Evolutionary conservation across 2,329 filamentous ascomycete species (phyloP).

Genomic region (Chaetomiaceae sp.): DNA sequence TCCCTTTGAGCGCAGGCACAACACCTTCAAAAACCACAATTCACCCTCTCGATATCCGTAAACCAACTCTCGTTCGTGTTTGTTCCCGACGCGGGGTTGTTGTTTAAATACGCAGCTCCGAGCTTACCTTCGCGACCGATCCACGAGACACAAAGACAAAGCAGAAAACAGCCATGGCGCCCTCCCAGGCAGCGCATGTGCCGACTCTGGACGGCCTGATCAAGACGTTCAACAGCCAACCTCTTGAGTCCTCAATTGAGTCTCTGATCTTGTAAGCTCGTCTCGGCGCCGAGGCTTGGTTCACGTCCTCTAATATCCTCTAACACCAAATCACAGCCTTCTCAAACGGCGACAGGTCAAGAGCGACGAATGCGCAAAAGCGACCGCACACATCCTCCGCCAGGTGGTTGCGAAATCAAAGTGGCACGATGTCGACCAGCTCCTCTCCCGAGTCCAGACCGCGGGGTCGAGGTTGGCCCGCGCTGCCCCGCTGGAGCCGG

Average conservation of each 20-base stretch:
- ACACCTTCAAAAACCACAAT: too few species aligned
- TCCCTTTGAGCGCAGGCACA: too few species aligned
- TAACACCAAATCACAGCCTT: constrained; percentile 49
- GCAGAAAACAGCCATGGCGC: constrained; percentile 45
- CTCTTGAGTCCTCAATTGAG: constrained; percentile 78
- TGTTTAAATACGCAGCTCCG: background rate
- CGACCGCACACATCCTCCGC: constrained; percentile 82
- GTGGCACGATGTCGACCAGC: constrained; percentile 69
- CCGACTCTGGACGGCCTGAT: constrained; percentile 75
- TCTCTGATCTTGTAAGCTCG: constrained; percentile 66
- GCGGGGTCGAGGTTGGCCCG: constrained; percentile 73
- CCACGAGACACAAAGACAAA: constrained; percentile 3
- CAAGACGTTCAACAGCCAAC: constrained; percentile 68
- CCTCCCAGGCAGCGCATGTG: constrained; percentile 53
- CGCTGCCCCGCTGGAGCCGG: constrained; percentile 84
- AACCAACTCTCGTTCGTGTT: too few species aligned
- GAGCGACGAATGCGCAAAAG: constrained; percentile 82
- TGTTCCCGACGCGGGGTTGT: background rate
- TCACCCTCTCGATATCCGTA: too few species aligned
- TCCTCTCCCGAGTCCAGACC: constrained; percentile 74
- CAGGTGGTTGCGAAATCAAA: constrained; percentile 79
- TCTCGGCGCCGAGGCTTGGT: constrained; percentile 1
- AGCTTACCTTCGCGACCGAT: background rate
- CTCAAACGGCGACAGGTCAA: constrained; percentile 88
- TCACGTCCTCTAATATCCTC: constrained; percentile 5